Conservation (phyloP, 345 rosid genomes). For the Salix suchowensis region DNA sequence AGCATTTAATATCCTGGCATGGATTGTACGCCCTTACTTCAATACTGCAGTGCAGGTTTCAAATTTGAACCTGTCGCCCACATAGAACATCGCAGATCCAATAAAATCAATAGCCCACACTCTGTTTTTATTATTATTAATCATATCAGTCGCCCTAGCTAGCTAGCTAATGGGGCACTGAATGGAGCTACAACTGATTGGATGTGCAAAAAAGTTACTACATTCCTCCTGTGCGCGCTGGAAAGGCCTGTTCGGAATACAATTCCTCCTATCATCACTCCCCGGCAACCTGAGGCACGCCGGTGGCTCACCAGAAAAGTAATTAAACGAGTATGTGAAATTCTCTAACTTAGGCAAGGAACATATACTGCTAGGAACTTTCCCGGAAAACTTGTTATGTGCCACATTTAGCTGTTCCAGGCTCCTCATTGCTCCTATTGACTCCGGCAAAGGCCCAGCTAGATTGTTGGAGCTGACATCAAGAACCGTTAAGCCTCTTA, state of each 20-base stretch:
- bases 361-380: conserved; percentile 60
- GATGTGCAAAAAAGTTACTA: conserved; percentile 43
- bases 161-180: conserved; percentile 38
- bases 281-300: conserved; percentile 44
- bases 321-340: conserved; percentile 66
- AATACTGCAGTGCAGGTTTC: too few relatives aligned
- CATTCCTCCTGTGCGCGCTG: conserved; percentile 67
- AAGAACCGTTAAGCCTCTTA: conserved; percentile 51
- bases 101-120: too few relatives aligned
- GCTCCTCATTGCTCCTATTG: conserved; percentile 51
- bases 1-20: too few relatives aligned
- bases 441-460: conserved; percentile 59
- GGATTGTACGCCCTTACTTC: too few relatives aligned
- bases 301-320: conserved; percentile 52
- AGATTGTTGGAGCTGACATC: conserved; percentile 63
- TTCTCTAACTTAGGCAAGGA: conserved; percentile 57
- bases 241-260: conserved; percentile 51
- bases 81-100: too few relatives aligned
- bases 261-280: conserved; percentile 53
- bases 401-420: conserved; percentile 75
- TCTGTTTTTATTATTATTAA: too few relatives aligned
- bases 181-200: conserved; percentile 40
- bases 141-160: conserved; percentile 3
- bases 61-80: too few relatives aligned
- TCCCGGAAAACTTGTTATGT: conserved; percentile 54